Evolutionary conservation across 2,329 filamentous ascomycete species (phyloP), one percentile per base, ranked within the genome.

Genomic region (Diaporthe caulivora): DNA sequence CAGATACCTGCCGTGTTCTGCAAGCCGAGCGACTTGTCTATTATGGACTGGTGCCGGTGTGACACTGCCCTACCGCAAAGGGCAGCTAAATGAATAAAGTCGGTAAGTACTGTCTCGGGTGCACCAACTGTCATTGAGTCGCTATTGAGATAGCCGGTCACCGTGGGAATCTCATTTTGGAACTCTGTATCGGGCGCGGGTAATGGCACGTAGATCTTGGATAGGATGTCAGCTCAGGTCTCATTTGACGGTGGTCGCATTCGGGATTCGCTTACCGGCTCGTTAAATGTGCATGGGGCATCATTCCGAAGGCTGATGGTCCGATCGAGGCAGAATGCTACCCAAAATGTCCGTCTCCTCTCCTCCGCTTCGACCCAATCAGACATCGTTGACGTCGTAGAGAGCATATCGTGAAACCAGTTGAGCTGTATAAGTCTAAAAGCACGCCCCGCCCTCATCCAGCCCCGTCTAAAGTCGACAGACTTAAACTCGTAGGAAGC

Each of bases 361-460:
- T 65, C 70, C 54, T 71, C 70, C 3, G 70, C 70, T n/a, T 40
- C 62, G 29, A 51, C 44, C 62, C 62, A 65, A n/a, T 65, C 62
- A 15, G 62, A 65, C 29, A 65, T 37, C 2, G 31, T 65, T 47
- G 62, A 65, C 13, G 62, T 40, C 13, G 62, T 26, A 26, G 62
- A 65, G 37, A 65, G 62, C 44, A 65, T 65, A 34, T 65, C 62
- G 29, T 51, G 51, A 51, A 65, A 65, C 62, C 62, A 65, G 62
- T 65, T 65, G 44, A 77, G 75, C 71, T 77, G 77, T 24, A 78
- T 76, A 40, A 78, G 71, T 65, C 76, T 72, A 57, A 78, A 78
- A 34, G 77, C 76, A 74, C 77, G 75, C 37, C 77, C 77, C 44
- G 77, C 77, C 60, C 76, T 78, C 21, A 78, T 76, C 77, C 77